Conservation (phyloP, 768 basidiomycete species). For the Lentinula detonsa region DNA sequence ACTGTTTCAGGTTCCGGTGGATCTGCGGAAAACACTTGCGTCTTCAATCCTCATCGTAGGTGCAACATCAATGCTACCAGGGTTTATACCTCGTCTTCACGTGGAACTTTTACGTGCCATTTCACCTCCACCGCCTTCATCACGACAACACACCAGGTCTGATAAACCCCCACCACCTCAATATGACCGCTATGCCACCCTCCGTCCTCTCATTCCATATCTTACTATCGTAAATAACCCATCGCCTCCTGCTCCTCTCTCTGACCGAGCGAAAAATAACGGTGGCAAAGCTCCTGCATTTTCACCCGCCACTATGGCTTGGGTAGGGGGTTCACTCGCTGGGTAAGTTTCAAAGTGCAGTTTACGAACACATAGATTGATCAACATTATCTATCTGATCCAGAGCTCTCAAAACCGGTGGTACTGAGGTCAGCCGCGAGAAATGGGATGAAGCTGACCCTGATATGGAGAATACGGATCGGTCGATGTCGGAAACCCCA, state of each 20-base stretch:
- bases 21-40: slow-evolving; percentile 79
- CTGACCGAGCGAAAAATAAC: slow-evolving; percentile 49
- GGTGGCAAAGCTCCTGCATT: slow-evolving; percentile 88
- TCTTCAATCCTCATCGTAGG: slow-evolving; percentile 84
- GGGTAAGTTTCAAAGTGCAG: slow-evolving; percentile 50
- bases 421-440: slow-evolving; percentile 75
- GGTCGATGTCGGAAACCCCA: slow-evolving; percentile 5
- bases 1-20: slow-evolving; percentile 67
- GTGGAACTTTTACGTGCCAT: slow-evolving; percentile 66
- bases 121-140: slow-evolving; percentile 26
- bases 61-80: slow-evolving; percentile 88
- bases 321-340: slow-evolving; percentile 92
- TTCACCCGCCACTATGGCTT: slow-evolving; percentile 71
- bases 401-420: slow-evolving; percentile 84
- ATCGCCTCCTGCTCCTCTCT: slow-evolving; percentile 41
- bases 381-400: slow-evolving; percentile 2
- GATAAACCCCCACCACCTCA: slow-evolving; percentile 35
- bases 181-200: slow-evolving; percentile 70
- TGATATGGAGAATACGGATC: slow-evolving; percentile 33
- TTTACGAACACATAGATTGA: background rate
- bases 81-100: slow-evolving; percentile 88
- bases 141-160: slow-evolving; percentile 29
- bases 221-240: slow-evolving; percentile 88
- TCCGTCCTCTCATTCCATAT: slow-evolving; percentile 66
- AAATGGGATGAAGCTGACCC: slow-evolving; percentile 71